Evolutionary conservation across 1,284 basidiomycete genomes (phyloP), one percentile per base, ranked within the genome.

Genomic region (Rhodotorula sp.): DNA sequence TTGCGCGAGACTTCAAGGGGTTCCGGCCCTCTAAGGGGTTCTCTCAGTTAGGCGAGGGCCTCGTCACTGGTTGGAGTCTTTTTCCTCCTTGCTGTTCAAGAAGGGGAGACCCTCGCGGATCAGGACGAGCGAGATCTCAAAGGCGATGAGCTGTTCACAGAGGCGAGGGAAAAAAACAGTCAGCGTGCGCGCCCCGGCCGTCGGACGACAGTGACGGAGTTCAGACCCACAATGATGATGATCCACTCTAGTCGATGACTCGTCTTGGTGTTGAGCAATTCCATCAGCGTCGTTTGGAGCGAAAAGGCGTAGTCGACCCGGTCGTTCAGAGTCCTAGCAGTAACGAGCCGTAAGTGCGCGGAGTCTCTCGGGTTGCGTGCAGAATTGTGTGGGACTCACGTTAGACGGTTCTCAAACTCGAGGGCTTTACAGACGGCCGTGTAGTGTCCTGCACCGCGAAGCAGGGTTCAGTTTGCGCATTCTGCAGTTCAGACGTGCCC

Each of bases 271-370:
- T 76, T 77, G 59, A 77, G 70, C 58, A 79, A 63, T 47, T 79
- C 78, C 70, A 76, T 72, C 18, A 79, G 54, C 2, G 77, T 78
- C 21, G 73, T 70, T 51, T 79, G 78, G 10, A 79, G 67, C 43
- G 77, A 72, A 62, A 78, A 73, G 18, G 75, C 76, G 56, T 78
- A 79, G 63, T 79, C 78, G 62, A 79, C 69, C 5, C 78, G 76
- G 47, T 77, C 70, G 64, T 78, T 77, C 31, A 79, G 65, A 16
- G 75, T 78, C 3, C 73, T 72, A 43, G 39, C 39, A 43, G 39
- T 43, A 14, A 10, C 39, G 12, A 43, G 10, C 10, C 10, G 39
- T 43, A 10, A 43, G 63, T 21, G 20, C 1, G 46, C 15, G 18
- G 12, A 29, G 7, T 49, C 43, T 29, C 26, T 4, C 3, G 29